Evolutionary conservation across 352 stramenopile genomes (phyloP).

Genomic region (Phytophthora megakarya): DNA sequence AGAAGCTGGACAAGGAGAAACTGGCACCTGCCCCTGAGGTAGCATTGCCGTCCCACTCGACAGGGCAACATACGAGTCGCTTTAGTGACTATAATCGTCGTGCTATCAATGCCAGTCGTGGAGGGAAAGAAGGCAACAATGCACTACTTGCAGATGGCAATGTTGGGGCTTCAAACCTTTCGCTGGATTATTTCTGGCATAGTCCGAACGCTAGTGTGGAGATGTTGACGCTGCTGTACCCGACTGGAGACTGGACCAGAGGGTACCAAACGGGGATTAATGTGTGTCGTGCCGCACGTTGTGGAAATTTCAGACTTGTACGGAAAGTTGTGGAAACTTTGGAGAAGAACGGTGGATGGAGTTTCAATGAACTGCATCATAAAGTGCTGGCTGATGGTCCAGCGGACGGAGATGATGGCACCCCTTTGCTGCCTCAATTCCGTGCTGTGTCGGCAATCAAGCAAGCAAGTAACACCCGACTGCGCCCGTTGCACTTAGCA

Average conservation of each 20-base stretch:
- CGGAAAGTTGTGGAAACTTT: constrained; percentile 62
- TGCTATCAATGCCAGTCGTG: constrained; percentile 81
- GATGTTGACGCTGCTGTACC: constrained; percentile 71
- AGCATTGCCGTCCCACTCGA: constrained; percentile 73
- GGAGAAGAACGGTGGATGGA: constrained; percentile 34
- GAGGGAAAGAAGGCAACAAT: constrained; percentile 81
- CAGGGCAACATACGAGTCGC: constrained; percentile 73
- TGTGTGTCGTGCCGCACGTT: constrained; percentile 40
- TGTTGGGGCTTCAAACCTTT: constrained; percentile 12
- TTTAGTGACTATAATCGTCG: constrained; percentile 86
- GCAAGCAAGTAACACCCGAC: constrained; percentile 58
- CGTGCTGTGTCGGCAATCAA: constrained; percentile 71
- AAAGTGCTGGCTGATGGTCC: constrained; percentile 16
- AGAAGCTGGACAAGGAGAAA: constrained; percentile 47
- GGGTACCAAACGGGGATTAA: constrained; percentile 38
- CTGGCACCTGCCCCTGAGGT: constrained; percentile 54
- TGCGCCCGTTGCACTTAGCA: constrained; percentile 75
- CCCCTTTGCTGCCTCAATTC: constrained; percentile 50
- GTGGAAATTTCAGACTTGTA: constrained; percentile 53
- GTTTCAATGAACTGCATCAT: constrained; percentile 51
- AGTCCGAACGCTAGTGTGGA: constrained; percentile 51
- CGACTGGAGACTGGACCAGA: constrained; percentile 60
- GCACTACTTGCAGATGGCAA: constrained; percentile 58
- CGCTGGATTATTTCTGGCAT: constrained; percentile 45
- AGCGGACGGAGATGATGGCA: neutral